Conservation (phyloP, 805 yeast species). For the Saturnispora saitoi region DNA sequence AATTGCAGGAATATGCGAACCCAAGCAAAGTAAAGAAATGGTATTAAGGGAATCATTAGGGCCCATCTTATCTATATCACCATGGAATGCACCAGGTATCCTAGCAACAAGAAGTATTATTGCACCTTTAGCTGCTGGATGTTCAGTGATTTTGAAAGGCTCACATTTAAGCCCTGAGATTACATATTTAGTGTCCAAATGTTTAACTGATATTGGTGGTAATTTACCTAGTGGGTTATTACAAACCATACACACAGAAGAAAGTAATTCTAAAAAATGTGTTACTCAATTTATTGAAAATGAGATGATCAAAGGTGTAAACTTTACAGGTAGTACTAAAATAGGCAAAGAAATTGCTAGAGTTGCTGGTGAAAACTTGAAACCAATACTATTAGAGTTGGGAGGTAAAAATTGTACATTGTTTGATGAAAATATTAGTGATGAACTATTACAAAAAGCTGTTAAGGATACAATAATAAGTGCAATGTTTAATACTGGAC, state of each 20-base stretch:
- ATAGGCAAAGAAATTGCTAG: slow-evolving; percentile 32
- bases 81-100: slow-evolving; percentile 44
- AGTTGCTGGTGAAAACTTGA: slow-evolving; percentile 30
- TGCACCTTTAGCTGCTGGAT: slow-evolving; percentile 42
- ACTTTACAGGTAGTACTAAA: slow-evolving; percentile 39
- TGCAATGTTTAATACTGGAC: slow-evolving; percentile 3
- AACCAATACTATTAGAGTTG: slow-evolving; percentile 36
- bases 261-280: not conserved
- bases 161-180: slow-evolving; percentile 32
- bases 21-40: slow-evolving; percentile 18
- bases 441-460: slow-evolving; percentile 29
- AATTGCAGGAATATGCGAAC: slow-evolving; percentile 15
- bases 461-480: slow-evolving; percentile 18
- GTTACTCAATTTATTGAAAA: not conserved
- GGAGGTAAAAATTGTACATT: slow-evolving; percentile 38
- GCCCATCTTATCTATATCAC: slow-evolving; percentile 36
- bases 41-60: slow-evolving; percentile 35
- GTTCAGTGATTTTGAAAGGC: slow-evolving; percentile 33
- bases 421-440: slow-evolving; percentile 22
- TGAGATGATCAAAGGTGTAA: slow-evolving; percentile 28
- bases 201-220: slow-evolving; percentile 30
- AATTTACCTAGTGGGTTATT: not conserved
- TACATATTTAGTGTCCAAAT: slow-evolving; percentile 28
- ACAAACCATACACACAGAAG: not conserved
- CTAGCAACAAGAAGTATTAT: slow-evolving; percentile 32